phyloP scores from a whole-genome alignment of 306 rosid species.

The Vigna mungo region DNA sequence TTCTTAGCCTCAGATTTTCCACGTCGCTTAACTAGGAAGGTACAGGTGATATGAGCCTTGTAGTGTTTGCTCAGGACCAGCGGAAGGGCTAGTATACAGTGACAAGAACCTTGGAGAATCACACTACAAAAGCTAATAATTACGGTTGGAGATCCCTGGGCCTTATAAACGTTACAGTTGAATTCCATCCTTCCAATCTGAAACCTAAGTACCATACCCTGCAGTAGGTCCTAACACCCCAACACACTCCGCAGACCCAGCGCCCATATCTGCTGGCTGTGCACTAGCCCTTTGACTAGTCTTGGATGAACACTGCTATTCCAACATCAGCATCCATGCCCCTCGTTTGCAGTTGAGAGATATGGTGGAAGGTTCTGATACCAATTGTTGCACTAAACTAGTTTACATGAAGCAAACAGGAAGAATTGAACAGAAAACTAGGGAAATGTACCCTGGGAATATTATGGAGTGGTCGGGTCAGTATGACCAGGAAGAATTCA shows the following conservation, averaged over 20 bases:
- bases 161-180: neutral
- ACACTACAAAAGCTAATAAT: neutral
- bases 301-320: neutral
- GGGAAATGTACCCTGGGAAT: neutral
- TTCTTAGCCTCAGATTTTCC: neutral
- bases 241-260: neutral
- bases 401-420: neutral
- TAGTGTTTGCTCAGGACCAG: neutral
- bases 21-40: neutral
- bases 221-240: neutral
- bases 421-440: neutral
- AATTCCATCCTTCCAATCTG: neutral
- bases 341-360: neutral
- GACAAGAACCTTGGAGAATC: neutral
- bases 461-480: neutral
- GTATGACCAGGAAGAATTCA: neutral
- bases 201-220: neutral
- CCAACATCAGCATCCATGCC: neutral
- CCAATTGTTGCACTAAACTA: neutral
- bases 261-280: neutral
- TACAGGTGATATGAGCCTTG: neutral
- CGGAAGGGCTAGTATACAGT: neutral
- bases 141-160: neutral
- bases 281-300: neutral
- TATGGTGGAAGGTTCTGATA: neutral